These are phyloP conservation scores for Bathelium albidoporum DNA, from an alignment of 495 filamentous ascomycete genomes.

Conservation along the genomic window DNA sequence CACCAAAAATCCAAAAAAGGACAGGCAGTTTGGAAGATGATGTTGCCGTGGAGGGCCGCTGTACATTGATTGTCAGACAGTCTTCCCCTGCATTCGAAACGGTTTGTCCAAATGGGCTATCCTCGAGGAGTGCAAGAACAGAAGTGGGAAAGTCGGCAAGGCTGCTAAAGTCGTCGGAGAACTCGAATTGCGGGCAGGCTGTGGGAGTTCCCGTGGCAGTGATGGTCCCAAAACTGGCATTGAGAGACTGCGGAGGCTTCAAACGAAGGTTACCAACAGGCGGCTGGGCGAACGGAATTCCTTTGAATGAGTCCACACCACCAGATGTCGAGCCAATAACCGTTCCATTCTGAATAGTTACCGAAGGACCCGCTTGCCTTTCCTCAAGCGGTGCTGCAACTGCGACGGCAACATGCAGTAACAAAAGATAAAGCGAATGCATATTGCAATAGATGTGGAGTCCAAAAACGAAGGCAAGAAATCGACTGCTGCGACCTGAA, in stretches of 20 bases:
- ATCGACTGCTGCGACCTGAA: neutral
- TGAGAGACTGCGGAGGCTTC: conserved; percentile 22
- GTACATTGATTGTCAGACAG: conserved; percentile 53
- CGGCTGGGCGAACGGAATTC: conserved; percentile 31
- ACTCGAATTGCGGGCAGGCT: conserved; percentile 1
- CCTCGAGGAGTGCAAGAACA: neutral
- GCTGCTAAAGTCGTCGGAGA: neutral
- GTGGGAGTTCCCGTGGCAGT: conserved; percentile 18
- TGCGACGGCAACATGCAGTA: neutral
- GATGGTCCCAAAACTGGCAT: conserved; percentile 10
- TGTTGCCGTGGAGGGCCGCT: conserved; percentile 46
- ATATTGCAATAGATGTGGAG: neutral
- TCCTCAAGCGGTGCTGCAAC: neutral
- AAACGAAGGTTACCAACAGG: conserved; percentile 26
- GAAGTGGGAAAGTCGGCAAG: neutral
- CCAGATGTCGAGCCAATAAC: conserved; percentile 4
- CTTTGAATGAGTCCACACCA: conserved; percentile 28
- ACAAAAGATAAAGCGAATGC: neutral
- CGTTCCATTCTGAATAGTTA: conserved; percentile 14
- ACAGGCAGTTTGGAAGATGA: conserved; percentile 49
- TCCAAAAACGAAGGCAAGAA: neutral
- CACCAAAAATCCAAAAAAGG: conserved; percentile 59
- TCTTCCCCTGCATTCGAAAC: conserved; percentile 38
- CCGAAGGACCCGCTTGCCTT: conserved; percentile 7
- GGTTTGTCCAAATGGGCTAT: conserved; percentile 1